Base-by-base conservation (phyloP, 1,139 yeast species). In the Zhuliangozyma blackwelliae region DNA sequence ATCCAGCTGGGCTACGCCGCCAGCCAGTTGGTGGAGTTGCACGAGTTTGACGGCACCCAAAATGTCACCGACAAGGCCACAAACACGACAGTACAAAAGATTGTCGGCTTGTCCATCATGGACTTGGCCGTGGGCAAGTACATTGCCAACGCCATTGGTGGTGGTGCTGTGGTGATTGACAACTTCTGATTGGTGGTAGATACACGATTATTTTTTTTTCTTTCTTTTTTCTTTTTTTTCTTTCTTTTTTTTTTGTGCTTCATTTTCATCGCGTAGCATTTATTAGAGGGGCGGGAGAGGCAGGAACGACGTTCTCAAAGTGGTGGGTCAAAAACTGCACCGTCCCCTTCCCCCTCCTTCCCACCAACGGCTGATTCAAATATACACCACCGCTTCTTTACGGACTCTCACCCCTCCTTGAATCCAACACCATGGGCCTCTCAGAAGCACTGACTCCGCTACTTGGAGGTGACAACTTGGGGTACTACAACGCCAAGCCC, bases 31-130 rank as follows among this genome's bases (percentile, higher is more conserved):
- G 52, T 76, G 8, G 80, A 76, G 47, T 50, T 79, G 35, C 64
- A 74, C 0, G 65, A 69, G 10, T 45, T 76, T 35, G 32, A 26
- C 10, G 35, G 30, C 9, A 20, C 34, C 9, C 41, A 34, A 21
- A 20, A 47, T 25, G 33, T 32, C 27, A 45, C 39, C 25, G 42
- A 42, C 19, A 4, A 27, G 10, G 11, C 32, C 4, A 41, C 51
- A 5, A 63, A 63, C 25, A 44, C 75, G 9, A 65, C 72, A 0
- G 52, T 78, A 1, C 68, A 64, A 36, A 79, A 79, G 49, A 55
- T 79, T 13, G 85, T 79, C 10, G 86, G 86, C 0, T 54, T 79
- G 29, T 71, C 82, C 21, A 69, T 77, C 20, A 79, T 79, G 86
- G 86, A 79, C 47, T 57, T 77, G 9, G 56, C 72, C 25, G 65